A percentile compares a stretch with the other conserved stretches of the same genome.
These are phyloP conservation scores for Hemisphaericaspora lyxosophila DNA, from an alignment of 1,139 yeast genomes.

Conservation along the genomic window DNA sequence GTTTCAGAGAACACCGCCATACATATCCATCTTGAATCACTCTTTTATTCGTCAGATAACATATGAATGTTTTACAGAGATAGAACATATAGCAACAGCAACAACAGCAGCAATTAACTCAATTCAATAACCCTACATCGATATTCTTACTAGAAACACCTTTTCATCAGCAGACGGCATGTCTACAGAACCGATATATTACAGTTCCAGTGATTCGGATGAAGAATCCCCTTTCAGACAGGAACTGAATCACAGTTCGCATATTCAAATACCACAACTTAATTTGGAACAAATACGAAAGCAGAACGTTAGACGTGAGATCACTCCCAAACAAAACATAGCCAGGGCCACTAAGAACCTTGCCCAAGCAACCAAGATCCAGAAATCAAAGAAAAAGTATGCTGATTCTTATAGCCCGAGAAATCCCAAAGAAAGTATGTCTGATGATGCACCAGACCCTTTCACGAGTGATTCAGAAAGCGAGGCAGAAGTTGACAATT, in stretches of 20 bases:
- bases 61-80: no score
- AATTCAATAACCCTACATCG: no score
- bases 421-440: conserved; percentile 11
- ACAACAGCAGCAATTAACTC: no score
- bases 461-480: conserved; percentile 7
- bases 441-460: conserved; percentile 5
- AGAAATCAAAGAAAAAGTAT: conserved; percentile 22
- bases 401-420: conserved; percentile 25
- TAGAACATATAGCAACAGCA: no score
- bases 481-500: conserved; percentile 4
- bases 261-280: conserved; percentile 31
- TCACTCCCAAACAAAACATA: conserved; percentile 22
- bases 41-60: no score
- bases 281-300: conserved; percentile 23
- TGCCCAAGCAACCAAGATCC: conserved; percentile 21
- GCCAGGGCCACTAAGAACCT: conserved; percentile 37
- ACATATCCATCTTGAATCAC: no score
- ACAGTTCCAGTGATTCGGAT: conserved; percentile 16
- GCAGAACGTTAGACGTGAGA: conserved; percentile 21
- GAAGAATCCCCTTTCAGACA: conserved; percentile 19
- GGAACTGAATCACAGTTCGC: conserved; percentile 15
- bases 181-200: background rate
- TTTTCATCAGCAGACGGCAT: no score
- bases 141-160: no score
- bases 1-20: no score